Percentiles rank a stretch among this genome's conserved stretches.
Evolutionary conservation across 345 rosid species (phyloP).

Genomic region (Ricinus communis): DNA sequence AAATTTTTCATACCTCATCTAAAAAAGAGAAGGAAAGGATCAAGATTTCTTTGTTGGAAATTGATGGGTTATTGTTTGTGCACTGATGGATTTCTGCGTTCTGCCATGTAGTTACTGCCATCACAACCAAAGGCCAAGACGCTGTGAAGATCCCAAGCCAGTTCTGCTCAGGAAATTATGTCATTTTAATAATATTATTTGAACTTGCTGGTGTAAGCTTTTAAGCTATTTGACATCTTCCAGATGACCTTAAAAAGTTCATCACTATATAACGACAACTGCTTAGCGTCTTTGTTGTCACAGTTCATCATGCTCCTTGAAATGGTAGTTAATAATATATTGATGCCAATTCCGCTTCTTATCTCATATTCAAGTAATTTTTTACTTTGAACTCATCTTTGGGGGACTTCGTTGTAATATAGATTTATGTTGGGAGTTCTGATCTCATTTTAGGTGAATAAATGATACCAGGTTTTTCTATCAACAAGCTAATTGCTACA

Average conservation of each 20-base stretch:
- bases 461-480: too few species aligned
- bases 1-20: too few species aligned
- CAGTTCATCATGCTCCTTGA: conserved; percentile 10
- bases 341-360: neutral
- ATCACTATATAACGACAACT: neutral
- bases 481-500: too few species aligned
- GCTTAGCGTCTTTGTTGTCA: conserved; percentile 17
- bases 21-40: neutral
- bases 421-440: too few species aligned
- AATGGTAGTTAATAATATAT: conserved; percentile 9
- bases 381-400: too few species aligned
- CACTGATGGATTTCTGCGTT: conserved; percentile 13
- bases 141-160: conserved; percentile 30
- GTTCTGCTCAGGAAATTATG: conserved; percentile 17
- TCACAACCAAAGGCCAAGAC: conserved; percentile 60
- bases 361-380: neutral
- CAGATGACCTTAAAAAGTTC: conserved; percentile 16
- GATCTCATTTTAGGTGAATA: too few species aligned
- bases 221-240: conserved; percentile 20
- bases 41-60: neutral
- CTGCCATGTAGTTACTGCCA: conserved; percentile 62
- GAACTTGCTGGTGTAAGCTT: conserved; percentile 35
- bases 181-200: conserved; percentile 33
- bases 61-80: neutral
- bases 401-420: too few species aligned